Evolutionary conservation across 164 flowering plant species (phyloP).

Genomic region (Litsea cubeba): DNA sequence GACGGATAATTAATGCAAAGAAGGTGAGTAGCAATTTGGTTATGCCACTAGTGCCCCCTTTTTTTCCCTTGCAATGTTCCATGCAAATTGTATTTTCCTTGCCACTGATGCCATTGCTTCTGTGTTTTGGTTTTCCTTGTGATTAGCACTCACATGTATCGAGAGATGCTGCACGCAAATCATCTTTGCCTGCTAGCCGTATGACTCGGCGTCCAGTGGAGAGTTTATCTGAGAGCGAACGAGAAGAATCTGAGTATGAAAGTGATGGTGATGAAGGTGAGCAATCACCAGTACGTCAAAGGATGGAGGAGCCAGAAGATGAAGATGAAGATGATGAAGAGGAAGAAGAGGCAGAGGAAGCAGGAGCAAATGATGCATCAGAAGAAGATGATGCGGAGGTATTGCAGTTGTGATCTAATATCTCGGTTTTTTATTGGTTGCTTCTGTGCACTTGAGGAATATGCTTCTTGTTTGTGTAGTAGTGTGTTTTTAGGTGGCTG

Average conservation of each 20-base stretch:
- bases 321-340: slow-evolving; percentile 72
- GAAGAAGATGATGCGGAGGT: slow-evolving; percentile 64
- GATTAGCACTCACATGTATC: slow-evolving; percentile 38
- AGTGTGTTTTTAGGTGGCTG: background rate
- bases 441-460: too few species aligned
- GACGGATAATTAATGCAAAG: slow-evolving; percentile 89
- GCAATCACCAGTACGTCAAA: slow-evolving; percentile 44
- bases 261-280: slow-evolving; percentile 81
- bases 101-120: too few species aligned
- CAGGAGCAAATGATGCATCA: slow-evolving; percentile 40
- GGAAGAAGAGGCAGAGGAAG: slow-evolving; percentile 26
- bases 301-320: slow-evolving; percentile 50
- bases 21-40: slow-evolving; percentile 36
- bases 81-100: background rate
- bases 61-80: background rate
- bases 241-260: slow-evolving; percentile 95
- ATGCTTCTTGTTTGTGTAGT: background rate
- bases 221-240: slow-evolving; percentile 74
- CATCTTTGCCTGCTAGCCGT: slow-evolving; percentile 47
- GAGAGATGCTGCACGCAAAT: slow-evolving; percentile 56
- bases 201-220: slow-evolving; percentile 55
- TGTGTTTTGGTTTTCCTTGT: background rate
- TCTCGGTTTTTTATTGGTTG: background rate
- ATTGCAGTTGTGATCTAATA: slow-evolving; percentile 4
- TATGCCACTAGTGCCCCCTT: background rate